Base-by-base conservation (phyloP, 768 basidiomycete species). In the Clitopilus passeckerianus region DNA sequence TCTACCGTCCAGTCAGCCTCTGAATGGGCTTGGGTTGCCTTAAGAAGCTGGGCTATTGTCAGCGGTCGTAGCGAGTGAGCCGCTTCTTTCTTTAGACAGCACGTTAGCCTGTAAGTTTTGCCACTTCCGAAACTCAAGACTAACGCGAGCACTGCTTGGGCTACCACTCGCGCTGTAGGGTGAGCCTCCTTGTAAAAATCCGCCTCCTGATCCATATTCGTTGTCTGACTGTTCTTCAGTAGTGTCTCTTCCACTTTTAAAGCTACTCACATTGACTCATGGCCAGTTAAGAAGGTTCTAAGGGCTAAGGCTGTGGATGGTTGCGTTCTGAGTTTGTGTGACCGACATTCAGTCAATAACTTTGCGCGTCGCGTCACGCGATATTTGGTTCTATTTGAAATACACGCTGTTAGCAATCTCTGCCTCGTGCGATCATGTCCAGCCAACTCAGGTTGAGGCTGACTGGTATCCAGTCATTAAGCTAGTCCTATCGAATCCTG, bases 1-100 rank as follows among this genome's bases (percentile, higher is more conserved):
- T 94, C 94, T 34, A 98, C 77, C 60, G 79, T 79, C 86, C 93
- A 97, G 59, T 95, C 93, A 1, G 91, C 89, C 64, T 98, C 95
- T 0, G 89, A 79, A 68, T 96, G 92, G 5, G 87, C 80, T 76
- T 95, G 94, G n/a, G 75, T 79, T 1, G 95, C 90, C 64, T 83
- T 81, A 34, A 77, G 68, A 50, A 97, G 78, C 68, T 96, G 94
- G 56, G 84, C 80, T 65, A 90, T 81, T 2, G 89, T 93, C 55
- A 93, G 81, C 3, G 93, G 92, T 34, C 93, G 80, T 22, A 74
- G 46, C 9, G 73, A 77, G 56, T 76, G 74, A 0, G 76, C 71
- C 34, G 73, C 66, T 61, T 78, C 77, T 50, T 70, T 72, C 63
- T 68, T 75, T 75, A 12, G 24, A 56, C 22, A 41, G 7, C 20